Evolutionary conservation across 2,329 filamentous ascomycete genomes (phyloP).

Genomic region (Verticillium albo-atrum): DNA sequence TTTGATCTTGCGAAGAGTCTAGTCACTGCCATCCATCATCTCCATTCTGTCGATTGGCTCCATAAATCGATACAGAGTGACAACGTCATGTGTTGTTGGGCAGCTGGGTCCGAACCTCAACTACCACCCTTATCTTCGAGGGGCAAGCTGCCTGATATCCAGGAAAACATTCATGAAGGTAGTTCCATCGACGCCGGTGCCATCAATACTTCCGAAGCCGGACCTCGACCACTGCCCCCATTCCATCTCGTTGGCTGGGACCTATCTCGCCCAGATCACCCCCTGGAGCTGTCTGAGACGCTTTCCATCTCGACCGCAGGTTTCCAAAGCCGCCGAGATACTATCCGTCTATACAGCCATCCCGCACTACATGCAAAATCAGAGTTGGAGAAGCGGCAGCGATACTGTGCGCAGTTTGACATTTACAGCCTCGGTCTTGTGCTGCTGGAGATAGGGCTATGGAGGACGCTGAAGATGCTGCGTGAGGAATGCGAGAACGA

Average conservation of each 20-base stretch:
- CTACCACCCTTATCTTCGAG: slow-evolving; percentile 25
- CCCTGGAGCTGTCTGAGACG: slow-evolving; percentile 43
- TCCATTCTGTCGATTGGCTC: slow-evolving; percentile 37
- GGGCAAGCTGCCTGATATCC: too few relatives aligned
- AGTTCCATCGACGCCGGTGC: too few relatives aligned
- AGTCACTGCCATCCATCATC: slow-evolving; percentile 39
- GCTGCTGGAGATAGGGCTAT: slow-evolving; percentile 45
- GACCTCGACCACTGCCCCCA: slow-evolving; percentile 28
- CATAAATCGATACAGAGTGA: slow-evolving; percentile 38
- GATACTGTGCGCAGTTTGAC: slow-evolving; percentile 45
- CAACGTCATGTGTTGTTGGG: slow-evolving; percentile 44
- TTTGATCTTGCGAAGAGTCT: slow-evolving; percentile 36
- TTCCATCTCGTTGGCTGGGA: slow-evolving; percentile 50
- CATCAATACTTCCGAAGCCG: too few relatives aligned
- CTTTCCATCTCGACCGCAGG: slow-evolving; percentile 29
- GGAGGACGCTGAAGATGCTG: slow-evolving; percentile 28
- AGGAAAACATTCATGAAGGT: too few relatives aligned
- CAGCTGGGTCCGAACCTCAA: background rate
- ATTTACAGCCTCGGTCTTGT: slow-evolving; percentile 48
- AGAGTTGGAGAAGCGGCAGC: background rate
- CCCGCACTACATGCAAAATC: slow-evolving; percentile 7
- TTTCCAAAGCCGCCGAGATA: slow-evolving; percentile 13
- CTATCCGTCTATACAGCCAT: slow-evolving; percentile 41
- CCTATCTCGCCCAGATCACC: slow-evolving; percentile 44
- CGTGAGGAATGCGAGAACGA: background rate